Percentiles rank a stretch among this genome's conserved stretches.
phyloP scores from a whole-genome alignment of 2,329 filamentous ascomycete genomes.

The Chaetomium olivaceum region DNA sequence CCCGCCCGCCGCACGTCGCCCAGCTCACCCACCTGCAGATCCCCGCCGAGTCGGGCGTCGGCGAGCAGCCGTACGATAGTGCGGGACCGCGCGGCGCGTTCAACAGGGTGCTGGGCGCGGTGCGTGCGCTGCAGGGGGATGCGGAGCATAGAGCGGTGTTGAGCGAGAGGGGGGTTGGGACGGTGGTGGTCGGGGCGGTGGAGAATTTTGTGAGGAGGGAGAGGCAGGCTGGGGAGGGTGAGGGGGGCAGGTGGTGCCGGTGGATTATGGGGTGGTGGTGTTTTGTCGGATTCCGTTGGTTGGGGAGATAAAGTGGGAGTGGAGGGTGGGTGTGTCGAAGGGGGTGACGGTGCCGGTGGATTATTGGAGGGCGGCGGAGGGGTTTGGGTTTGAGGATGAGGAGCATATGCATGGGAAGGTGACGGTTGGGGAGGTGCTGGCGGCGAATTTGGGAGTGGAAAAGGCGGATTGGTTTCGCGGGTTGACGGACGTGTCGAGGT shows the following conservation, averaged over 20 bases:
- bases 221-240: no score
- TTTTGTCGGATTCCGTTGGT: constrained; percentile 14
- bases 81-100: constrained; percentile 17
- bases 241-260: not conserved
- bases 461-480: constrained; percentile 25
- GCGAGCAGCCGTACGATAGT: constrained; percentile 27
- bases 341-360: constrained; percentile 19
- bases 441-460: constrained; percentile 19
- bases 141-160: not conserved
- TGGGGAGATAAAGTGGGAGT: constrained; percentile 9
- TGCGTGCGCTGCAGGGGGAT: not conserved
- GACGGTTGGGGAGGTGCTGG: constrained; percentile 24
- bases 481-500: constrained; percentile 21
- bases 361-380: constrained; percentile 17
- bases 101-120: constrained; percentile 18
- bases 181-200: constrained; percentile 18
- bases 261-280: constrained; percentile 24
- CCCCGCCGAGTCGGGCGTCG: constrained; percentile 17
- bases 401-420: constrained; percentile 18
- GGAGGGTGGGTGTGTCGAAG: constrained; percentile 9
- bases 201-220: constrained; percentile 22
- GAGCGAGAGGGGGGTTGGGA: not conserved
- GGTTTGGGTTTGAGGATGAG: constrained; percentile 22
- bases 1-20: not conserved
- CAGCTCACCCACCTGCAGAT: not conserved